Evolutionary conservation across 2,329 filamentous ascomycete species (phyloP), one percentile per base, ranked within the genome.

Genomic region (Endothia cerciana): DNA sequence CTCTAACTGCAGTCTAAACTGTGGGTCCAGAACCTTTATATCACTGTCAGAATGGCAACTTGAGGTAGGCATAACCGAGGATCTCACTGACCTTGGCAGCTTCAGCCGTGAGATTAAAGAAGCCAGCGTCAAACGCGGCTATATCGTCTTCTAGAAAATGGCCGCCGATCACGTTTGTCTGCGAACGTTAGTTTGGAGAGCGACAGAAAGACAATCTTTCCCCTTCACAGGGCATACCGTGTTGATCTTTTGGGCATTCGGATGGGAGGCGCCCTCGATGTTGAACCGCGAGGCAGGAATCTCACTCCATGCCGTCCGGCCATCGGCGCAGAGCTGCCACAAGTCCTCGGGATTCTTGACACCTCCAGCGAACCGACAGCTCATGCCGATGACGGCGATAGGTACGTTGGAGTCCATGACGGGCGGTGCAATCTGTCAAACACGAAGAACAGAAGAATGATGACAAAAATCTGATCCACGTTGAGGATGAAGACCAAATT

Each of bases 281-380:
- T 61, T 57, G 22, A 55, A 61, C 8, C 63, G 55, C 7, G 43
- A 47, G 22, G 28, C 36, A 8, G 62, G 62, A 28, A 49, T 59
- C 43, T 59, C 43, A 17, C 25, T 49, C 62, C 62, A 64, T 30
- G 55, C 62, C 13, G 28, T 49, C 22, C 55, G 45, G 22, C 62
- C 62, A 19, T 59, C 28, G 13, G 56, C 43, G 10, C 30, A 38
- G 53, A 64, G 30, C 36, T 58, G 71, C 77, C 78, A 80, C 7
- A 80, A 70, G 62, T 74, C 73, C 1, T 75, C 74, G 0, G 77
- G 75, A 4, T 69, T 72, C 11, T 65, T 73, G 0, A 74, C 71
- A 6, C 69, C 72, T 2, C 78, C 78, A 0, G 79, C 74, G 28
- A 80, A 78, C 40, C 78, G 75, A 69, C 77, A 80, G 1, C 71